A percentile compares a stretch with the other conserved stretches of the same genome.
Conservation (phyloP, 257 asterid species). For the Solanum dulcamara region DNA sequence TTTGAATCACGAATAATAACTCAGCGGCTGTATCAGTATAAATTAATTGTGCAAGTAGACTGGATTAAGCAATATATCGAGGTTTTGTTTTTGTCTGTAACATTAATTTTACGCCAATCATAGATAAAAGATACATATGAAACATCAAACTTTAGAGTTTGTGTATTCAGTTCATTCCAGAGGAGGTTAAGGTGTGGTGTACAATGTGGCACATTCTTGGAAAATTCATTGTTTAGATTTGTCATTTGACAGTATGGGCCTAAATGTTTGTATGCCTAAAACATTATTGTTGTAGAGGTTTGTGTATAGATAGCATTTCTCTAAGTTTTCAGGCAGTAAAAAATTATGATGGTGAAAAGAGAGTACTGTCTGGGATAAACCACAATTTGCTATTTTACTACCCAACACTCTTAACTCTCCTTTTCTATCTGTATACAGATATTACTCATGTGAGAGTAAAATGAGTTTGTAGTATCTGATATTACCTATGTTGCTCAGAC, state of each 20-base stretch:
- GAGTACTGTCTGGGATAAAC: too few relatives aligned
- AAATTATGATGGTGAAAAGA: background rate
- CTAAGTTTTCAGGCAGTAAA: background rate
- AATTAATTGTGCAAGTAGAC: background rate
- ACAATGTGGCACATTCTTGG: background rate
- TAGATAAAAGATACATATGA: background rate
- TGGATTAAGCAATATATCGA: background rate
- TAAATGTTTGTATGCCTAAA: background rate
- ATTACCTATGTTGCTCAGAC: too few relatives aligned
- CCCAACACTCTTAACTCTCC: background rate
- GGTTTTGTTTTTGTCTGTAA: background rate
- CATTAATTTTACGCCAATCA: background rate
- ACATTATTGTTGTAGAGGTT: background rate
- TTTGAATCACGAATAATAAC: background rate
- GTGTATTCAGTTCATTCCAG: too few relatives aligned
- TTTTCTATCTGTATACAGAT: background rate
- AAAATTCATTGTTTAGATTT: background rate
- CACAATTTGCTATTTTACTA: background rate
- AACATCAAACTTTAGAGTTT: background rate
- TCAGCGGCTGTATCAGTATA: background rate
- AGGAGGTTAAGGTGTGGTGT: background rate
- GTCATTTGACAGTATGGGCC: background rate
- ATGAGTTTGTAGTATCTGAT: background rate
- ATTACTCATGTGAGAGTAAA: background rate
- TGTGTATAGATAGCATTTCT: background rate